These are phyloP conservation scores for Tricholoma bakamatsutake DNA, from an alignment of 768 basidiomycete species.

Conservation along the genomic window DNA sequence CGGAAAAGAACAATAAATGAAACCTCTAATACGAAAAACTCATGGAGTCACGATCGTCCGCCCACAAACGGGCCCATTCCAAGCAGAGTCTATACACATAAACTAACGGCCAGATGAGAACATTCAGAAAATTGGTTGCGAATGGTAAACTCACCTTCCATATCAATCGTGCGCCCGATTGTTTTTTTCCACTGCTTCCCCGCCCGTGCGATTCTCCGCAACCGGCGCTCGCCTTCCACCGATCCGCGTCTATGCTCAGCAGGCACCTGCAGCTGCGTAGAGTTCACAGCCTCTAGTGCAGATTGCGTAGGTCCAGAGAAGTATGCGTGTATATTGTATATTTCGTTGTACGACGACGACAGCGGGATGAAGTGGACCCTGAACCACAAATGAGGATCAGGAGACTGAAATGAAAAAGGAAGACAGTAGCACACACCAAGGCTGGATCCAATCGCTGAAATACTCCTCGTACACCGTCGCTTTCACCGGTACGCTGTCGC, in stretches of 20 bases:
- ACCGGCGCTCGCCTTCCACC: constrained; percentile 61
- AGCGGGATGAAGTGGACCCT: constrained; percentile 97
- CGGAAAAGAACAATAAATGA: neutral
- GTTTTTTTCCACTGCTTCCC: constrained; percentile 92
- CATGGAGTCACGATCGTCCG: constrained; percentile 81
- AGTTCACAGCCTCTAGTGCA: constrained; percentile 48
- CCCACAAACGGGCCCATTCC: constrained; percentile 82
- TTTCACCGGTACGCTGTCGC: constrained; percentile 87
- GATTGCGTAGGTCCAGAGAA: constrained; percentile 80
- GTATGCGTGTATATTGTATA: constrained; percentile 91
- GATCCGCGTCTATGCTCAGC: constrained; percentile 27
- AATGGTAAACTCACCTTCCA: constrained; percentile 67
- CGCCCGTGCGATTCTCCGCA: constrained; percentile 80
- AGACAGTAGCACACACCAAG: constrained; percentile 43
- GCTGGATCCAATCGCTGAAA: constrained; percentile 88
- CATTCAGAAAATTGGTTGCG: neutral
- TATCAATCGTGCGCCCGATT: constrained; percentile 77
- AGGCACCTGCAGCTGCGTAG: constrained; percentile 31
- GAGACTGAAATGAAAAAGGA: neutral
- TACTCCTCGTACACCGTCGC: constrained; percentile 89
- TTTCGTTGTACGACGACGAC: constrained; percentile 79
- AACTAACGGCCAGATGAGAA: constrained; percentile 34
- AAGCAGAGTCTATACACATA: constrained; percentile 85
- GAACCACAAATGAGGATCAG: constrained; percentile 4
- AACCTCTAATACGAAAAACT: constrained; percentile 15